phyloP scores from a whole-genome alignment of 306 rosid genomes.

The Trifolium subterraneum region DNA sequence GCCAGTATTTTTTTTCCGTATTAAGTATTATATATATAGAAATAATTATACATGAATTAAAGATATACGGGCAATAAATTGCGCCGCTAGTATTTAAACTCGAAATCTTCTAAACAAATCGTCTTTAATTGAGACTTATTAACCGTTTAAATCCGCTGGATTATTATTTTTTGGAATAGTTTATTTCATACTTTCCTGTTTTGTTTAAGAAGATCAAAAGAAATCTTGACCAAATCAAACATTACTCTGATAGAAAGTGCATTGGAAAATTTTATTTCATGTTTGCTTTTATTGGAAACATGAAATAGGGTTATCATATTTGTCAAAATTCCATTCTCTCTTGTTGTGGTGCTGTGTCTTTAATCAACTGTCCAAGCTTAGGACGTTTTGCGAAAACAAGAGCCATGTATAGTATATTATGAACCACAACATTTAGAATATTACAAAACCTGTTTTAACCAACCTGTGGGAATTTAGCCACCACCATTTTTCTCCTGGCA shows the following conservation, averaged over 20 bases:
- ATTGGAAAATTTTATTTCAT: not conserved
- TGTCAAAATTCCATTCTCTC: not conserved
- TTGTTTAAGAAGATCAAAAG: not conserved
- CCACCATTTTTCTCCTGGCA: not conserved
- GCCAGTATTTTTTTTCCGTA: too few species aligned
- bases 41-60: too few species aligned
- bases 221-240: not conserved
- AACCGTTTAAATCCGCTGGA: not conserved
- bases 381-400: too few species aligned
- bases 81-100: too few species aligned
- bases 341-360: not conserved
- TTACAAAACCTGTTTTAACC: conserved; percentile 2
- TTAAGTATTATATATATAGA: too few species aligned
- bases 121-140: too few species aligned
- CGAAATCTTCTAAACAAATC: too few species aligned
- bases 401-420: too few species aligned
- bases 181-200: not conserved
- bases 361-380: conserved; percentile 13
- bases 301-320: conserved; percentile 1
- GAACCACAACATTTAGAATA: not conserved
- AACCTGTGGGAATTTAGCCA: not conserved
- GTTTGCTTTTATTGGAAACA: too few species aligned
- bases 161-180: not conserved
- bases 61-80: too few species aligned
- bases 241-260: not conserved